Percentiles rank a stretch among this genome's conserved stretches.
Evolutionary conservation across 2,329 filamentous ascomycete genomes (phyloP).

Genomic region (Fusarium sambucinum): DNA sequence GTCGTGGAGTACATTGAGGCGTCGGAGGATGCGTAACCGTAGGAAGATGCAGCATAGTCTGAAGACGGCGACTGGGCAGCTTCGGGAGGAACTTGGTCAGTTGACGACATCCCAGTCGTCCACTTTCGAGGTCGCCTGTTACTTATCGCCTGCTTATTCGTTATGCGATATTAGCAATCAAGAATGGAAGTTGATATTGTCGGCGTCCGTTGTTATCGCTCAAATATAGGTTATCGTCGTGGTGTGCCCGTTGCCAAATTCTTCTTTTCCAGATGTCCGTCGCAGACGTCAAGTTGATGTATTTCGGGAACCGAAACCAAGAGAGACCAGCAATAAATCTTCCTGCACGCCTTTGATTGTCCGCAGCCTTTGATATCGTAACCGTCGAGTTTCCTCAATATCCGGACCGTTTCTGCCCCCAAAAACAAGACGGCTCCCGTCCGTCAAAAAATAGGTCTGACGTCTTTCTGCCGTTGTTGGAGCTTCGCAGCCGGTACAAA

Average conservation of each 20-base stretch:
- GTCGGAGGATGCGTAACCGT: constrained; percentile 51
- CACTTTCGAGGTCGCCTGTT: constrained; percentile 18
- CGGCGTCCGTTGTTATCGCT: constrained; percentile 15
- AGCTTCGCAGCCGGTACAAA: constrained; percentile 51
- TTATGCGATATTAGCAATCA: constrained; percentile 15
- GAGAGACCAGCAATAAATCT: neutral
- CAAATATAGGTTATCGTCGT: neutral
- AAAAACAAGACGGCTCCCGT: constrained; percentile 25
- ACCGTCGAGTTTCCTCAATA: constrained; percentile 17
- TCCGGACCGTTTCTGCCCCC: constrained; percentile 25
- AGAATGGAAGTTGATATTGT: constrained; percentile 4
- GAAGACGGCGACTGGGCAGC: constrained; percentile 49
- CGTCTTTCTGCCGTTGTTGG: constrained; percentile 41
- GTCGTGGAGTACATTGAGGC: constrained; percentile 51
- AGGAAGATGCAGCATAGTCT: constrained; percentile 55
- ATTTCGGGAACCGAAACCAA: constrained; percentile 25
- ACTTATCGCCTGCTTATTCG: constrained; percentile 5
- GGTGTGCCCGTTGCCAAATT: constrained; percentile 5
- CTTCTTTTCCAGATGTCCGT: constrained; percentile 17
- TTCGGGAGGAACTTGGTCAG: constrained; percentile 59
- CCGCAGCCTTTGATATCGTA: constrained; percentile 16
- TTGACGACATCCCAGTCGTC: constrained; percentile 61
- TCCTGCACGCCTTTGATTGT: constrained; percentile 11
- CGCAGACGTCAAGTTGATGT: constrained; percentile 20
- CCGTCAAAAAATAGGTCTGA: constrained; percentile 12